Conservation (phyloP, 805 yeast species). For the Candida xyloterini region DNA sequence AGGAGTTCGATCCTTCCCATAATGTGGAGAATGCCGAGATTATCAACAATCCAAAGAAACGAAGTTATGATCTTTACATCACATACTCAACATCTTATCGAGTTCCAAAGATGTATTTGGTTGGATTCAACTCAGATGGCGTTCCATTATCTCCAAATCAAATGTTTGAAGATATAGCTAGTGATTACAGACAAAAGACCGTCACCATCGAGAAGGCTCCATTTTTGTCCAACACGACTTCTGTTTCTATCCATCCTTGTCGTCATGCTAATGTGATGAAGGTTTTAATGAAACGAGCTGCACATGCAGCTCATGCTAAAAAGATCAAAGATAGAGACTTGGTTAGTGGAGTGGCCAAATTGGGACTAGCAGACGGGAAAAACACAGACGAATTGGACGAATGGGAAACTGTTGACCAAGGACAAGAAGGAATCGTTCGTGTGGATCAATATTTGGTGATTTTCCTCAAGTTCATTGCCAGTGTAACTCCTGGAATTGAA, state of each 20-base stretch:
- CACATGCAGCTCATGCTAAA: conserved; percentile 40
- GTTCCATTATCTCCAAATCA: conserved; percentile 80
- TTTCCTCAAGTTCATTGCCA: conserved; percentile 89
- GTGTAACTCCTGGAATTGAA: conserved; percentile 97
- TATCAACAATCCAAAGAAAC: conserved; percentile 39
- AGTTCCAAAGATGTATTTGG: conserved; percentile 90
- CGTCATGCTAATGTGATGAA: conserved; percentile 94
- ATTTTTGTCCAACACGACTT: conserved; percentile 66
- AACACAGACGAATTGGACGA: conserved; percentile 33
- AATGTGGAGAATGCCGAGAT: conserved; percentile 40
- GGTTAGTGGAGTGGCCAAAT: conserved; percentile 42
- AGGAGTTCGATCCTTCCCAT: conserved; percentile 28
- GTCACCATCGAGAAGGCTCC: conserved; percentile 95
- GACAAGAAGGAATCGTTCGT: conserved; percentile 46
- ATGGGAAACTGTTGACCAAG: conserved; percentile 53
- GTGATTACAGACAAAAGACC: conserved; percentile 91
- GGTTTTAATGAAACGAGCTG: conserved; percentile 74
- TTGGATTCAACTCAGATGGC: conserved; percentile 83
- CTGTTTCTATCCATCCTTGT: conserved; percentile 94
- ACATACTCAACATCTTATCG: conserved; percentile 92
- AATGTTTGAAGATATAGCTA: conserved; percentile 92
- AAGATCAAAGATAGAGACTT: conserved; percentile 31
- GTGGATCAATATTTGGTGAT: conserved; percentile 90
- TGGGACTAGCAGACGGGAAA: conserved; percentile 43
- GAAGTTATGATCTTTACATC: conserved; percentile 86